phyloP scores from a whole-genome alignment of 257 asterid species.

The Primulina huaijiensis region DNA sequence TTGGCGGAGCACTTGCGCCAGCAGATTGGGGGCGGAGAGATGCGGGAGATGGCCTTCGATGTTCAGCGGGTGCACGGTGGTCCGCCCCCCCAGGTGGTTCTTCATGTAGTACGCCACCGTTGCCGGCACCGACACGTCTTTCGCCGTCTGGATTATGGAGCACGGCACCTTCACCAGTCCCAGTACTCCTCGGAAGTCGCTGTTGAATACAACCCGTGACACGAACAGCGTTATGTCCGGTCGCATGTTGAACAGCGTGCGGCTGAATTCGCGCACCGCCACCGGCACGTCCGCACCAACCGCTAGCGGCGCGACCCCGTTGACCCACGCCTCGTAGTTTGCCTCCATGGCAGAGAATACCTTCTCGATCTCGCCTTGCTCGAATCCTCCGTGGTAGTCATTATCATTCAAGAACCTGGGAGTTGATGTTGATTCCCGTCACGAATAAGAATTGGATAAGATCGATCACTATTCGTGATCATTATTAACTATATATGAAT shows the following conservation, averaged over 20 bases:
- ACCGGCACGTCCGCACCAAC: conserved; percentile 95
- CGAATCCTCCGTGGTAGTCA: not conserved
- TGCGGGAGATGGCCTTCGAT: conserved; percentile 89
- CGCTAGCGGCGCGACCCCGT: conserved; percentile 84
- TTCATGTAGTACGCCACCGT: conserved; percentile 71
- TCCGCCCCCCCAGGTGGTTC: conserved; percentile 78
- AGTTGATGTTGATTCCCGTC: not conserved
- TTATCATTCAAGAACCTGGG: not conserved
- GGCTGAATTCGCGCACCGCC: conserved; percentile 21
- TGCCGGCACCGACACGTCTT: conserved; percentile 76
- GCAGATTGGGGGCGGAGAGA: conserved; percentile 75
- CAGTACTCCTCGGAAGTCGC: conserved; percentile 38
- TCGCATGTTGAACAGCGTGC: conserved; percentile 85
- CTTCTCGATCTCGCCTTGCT: conserved; percentile 35
- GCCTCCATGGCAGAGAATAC: conserved; percentile 84
- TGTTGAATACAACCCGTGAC: conserved; percentile 60
- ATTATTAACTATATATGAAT: not conserved
- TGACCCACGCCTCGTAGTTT: conserved; percentile 92
- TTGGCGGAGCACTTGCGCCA: conserved; percentile 73
- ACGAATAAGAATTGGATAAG: too few species aligned
- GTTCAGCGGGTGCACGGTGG: conserved; percentile 60
- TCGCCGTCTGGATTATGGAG: conserved; percentile 28
- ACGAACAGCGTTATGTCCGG: conserved; percentile 88
- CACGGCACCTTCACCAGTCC: not conserved
- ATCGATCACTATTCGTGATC: not conserved